Evolutionary conservation across 2,329 filamentous ascomycete species (phyloP), one percentile per base, ranked within the genome.

Genomic region (Hymenoscyphus fructigenus): DNA sequence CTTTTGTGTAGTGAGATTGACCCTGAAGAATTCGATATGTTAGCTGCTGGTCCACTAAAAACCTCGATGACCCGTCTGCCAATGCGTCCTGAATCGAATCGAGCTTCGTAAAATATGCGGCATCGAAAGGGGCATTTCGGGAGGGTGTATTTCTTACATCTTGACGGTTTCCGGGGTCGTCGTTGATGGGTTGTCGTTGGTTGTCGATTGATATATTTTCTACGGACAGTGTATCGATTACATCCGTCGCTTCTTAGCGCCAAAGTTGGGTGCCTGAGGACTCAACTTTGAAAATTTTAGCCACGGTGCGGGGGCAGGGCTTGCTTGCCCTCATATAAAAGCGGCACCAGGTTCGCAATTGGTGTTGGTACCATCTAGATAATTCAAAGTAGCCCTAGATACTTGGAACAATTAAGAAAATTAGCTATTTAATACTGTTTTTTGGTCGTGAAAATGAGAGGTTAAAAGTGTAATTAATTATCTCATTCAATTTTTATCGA

Each of bases 1-100:
- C 91, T 99, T 99, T 90, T 99, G 96, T 83, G 95, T 98, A 84
- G 90, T 91, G 84, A 99, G 91, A 83, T 98, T 98, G 91, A 97
- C 93, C 95, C 95, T 99, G 81, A 76, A 76, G 69, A 73, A 74
- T 75, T 70, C 69, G 67, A 23, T 66, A 71, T 62, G 66, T 74
- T 67, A 74, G 72, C 66, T 62, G 65, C 28, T 53, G 50, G 59
- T 67, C 64, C 53, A 20, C 10, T 14, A 28, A 41, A 57, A 63
- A 56, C 60, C 57, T 69, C 61, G 61, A 70, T 69, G 69, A 69
- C 65, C 63, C 65, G 66, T 69, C 64, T 55, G 44, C 29, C 34
- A 23, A 26, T n/a, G 36, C 29, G 57, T 26, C 17, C 57, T 32
- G 50, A 26, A 50, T 29, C 32, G 44, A 32, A 23, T 14, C 15